Base-by-base conservation (phyloP, 306 rosid species). In the Psophocarpus tetragonolobus region DNA sequence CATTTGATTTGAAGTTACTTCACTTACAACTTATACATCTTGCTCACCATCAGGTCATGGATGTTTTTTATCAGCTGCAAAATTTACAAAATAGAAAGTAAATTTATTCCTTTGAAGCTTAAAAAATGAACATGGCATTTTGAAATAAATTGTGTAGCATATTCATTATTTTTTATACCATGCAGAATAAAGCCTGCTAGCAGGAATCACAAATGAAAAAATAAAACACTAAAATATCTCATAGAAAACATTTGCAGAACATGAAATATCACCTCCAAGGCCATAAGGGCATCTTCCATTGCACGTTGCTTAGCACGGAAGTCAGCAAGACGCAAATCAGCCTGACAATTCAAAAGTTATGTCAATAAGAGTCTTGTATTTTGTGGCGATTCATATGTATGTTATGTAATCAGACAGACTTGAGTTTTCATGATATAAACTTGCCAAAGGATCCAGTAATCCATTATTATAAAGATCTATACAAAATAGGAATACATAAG, bases 301-400 rank as follows among this genome's bases (percentile, higher is more conserved):
- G 97, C 98, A 42, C 99, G 95, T 75, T 94, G 97, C 80, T 94
- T 94, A 41, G 97, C 98, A 68, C 86, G 91, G 69, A 87, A 82
- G 76, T 94, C 97, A 15, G 98, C 98, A 63, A 90, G 93, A 56
- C 94, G 97, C 74, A 92, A 86, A 85, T 94, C 97, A 77, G 93
- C 97, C 98, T 94, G 86, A 54, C 81, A 73, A 75, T 80, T 68
- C 73, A 75, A 84, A 76, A 54, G 47, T 68, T 64, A 61, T 63
- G 80, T 48, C 66, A 83, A 74, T 63, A 65, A 63, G 51, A 33
- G 66, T 48, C 61, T 44, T 18, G 18, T 17, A 38, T 26, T 64
- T 44, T 18, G n/a, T 42, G 48, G 38, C 58, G 56, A 66, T 50
- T 54, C 76, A 50, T 47, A 18, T 8, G 26, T 42, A 66, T 64